Evolutionary conservation across 1,284 basidiomycete genomes (phyloP).

Genomic region (Puccinia coronata): DNA sequence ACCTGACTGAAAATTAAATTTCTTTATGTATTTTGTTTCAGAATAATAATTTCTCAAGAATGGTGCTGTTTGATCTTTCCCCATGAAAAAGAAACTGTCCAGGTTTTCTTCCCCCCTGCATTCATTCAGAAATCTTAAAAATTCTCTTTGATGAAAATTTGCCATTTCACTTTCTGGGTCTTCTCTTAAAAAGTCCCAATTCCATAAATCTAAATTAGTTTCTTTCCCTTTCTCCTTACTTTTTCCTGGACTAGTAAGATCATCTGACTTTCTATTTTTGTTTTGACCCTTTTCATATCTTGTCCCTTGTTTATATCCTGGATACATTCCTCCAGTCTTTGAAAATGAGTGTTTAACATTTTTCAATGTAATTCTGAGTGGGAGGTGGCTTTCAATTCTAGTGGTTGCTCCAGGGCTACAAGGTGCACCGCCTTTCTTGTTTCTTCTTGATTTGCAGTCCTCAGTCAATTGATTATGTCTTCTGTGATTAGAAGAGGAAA

Average conservation of each 20-base stretch:
- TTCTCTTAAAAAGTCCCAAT: slow-evolving; percentile 9
- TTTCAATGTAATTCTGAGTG: not conserved
- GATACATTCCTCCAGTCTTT: not conserved
- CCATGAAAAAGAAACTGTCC: not conserved
- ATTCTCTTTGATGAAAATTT: not conserved
- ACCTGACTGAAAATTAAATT: not conserved
- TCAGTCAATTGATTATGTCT: no score
- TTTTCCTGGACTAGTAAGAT: not conserved
- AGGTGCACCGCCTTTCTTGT: no score
- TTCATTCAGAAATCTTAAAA: not conserved
- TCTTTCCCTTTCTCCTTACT: not conserved
- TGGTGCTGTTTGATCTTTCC: not conserved
- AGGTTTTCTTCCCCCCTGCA: not conserved
- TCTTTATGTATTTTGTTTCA: not conserved
- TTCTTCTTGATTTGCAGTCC: no score
- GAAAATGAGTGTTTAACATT: not conserved
- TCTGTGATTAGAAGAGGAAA: no score
- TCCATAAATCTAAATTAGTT: not conserved
- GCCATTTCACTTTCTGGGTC: no score
- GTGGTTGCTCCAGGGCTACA: no score
- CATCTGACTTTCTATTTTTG: not conserved
- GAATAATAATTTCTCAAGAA: not conserved
- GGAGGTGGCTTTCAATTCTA: not conserved
- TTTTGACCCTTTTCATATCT: not conserved
- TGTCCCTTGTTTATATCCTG: not conserved